Conservation (phyloP, 2,329 filamentous ascomycete genomes). For the Teratosphaeria destructans region DNA sequence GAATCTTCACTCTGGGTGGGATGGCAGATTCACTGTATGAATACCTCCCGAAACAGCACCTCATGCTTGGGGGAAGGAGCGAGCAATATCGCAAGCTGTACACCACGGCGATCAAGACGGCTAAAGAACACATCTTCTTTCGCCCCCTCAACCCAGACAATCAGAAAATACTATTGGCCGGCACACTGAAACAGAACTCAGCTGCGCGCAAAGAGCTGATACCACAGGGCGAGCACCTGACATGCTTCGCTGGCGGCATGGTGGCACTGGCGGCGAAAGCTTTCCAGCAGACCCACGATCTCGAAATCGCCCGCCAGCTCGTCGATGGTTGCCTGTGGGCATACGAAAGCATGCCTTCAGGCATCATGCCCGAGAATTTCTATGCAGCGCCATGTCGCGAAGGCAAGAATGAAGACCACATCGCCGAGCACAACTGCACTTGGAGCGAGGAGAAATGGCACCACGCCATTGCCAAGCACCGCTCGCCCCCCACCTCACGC, state of each 20-base stretch:
- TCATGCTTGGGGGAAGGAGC: constrained; percentile 32
- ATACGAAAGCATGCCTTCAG: constrained; percentile 45
- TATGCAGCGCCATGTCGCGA: constrained; percentile 35
- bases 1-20: constrained; percentile 26
- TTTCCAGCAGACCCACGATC: constrained; percentile 44
- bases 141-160: constrained; percentile 39
- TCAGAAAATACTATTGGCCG: constrained; percentile 36
- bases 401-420: constrained; percentile 28
- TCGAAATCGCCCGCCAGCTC: constrained; percentile 46
- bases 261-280: constrained; percentile 49
- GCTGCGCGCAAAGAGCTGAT: constrained; percentile 22
- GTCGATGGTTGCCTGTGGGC: constrained; percentile 53
- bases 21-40: constrained; percentile 30
- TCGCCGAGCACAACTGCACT: background rate
- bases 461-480: constrained; percentile 2
- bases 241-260: constrained; percentile 53
- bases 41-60: constrained; percentile 38
- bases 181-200: constrained; percentile 28
- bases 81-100: constrained; percentile 38
- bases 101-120: constrained; percentile 35
- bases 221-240: constrained; percentile 48
- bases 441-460: constrained; percentile 4
- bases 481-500: background rate
- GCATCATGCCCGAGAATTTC: constrained; percentile 53
- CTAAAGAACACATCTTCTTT: constrained; percentile 38